Base-by-base conservation (phyloP, 768 basidiomycete species). In the Piloderma croceum region DNA sequence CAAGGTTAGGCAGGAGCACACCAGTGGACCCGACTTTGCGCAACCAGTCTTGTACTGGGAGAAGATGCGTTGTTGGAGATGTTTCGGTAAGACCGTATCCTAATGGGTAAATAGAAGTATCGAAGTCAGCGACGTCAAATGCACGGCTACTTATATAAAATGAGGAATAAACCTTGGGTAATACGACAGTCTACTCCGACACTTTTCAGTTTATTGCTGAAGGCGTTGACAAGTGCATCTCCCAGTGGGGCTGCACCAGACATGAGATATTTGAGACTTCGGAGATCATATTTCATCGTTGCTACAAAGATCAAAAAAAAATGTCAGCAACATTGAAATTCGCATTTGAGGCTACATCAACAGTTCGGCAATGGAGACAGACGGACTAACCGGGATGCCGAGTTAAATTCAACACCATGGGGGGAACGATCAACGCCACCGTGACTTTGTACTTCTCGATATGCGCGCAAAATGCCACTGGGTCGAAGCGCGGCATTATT, bases 51-150 rank as follows among this genome's bases (percentile, higher is more conserved):
- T 67, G 52, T 0, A 56, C 36, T 1, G 76, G 67, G 6, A 85
- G 66, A 3, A 83, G 46, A 46, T 81, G 77, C 0, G 79, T 71
- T 0, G 79, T 79, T 1, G 86, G 87, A 0, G 86, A 83, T 1
- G 87, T 90, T 61, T 91, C 90, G 1, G 88, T 90, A 15, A 90
- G 68, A 20, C 90, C 84, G 42, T 80, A 89, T 1, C 82, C 84
- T 80, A 48, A n/a, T 34, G 11, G 31, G 36, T 25, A 9, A 24
- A 23, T 7, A 45, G n/a, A 25, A 22, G 7, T 10, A 4, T 20
- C 6, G 18, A 24, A 10, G 17, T 3, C 7, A 37, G 23, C 15
- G 22, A 24, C n/a, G n/a, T n/a, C n/a, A n/a, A n/a, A n/a, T n/a
- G n/a, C 11, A 15, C 22, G 24, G 41, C 53, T 7, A n/a, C n/a